Evolutionary conservation across 768 basidiomycete genomes (phyloP), one percentile per base, ranked within the genome.

Genomic region (Trametes gibbosa): DNA sequence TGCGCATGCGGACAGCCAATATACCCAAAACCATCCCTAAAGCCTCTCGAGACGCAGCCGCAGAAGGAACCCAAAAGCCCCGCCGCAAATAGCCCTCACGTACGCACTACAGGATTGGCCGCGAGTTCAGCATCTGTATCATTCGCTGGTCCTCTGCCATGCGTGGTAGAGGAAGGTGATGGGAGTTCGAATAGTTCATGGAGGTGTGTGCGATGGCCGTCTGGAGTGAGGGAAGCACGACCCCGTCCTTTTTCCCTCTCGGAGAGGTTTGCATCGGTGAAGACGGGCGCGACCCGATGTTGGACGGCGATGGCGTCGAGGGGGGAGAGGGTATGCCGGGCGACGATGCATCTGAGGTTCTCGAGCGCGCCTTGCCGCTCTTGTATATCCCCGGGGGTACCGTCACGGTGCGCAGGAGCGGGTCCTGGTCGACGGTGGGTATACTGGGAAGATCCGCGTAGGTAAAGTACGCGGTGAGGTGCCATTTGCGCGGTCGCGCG

Each of bases 101-200:
- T 37, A 25, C 19, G 43, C 50, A 67, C 40, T 66, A 73, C 63
- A 63, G 57, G 41, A 74, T 67, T 46, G 72, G 71, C 43, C 72
- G 70, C 41, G 76, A 75, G 62, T 86, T 85, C 52, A 85, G 69
- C 76, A 84, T 81, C 62, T 80, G 79, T 54, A 85, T 84, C 57
- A 86, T 74, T 27, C 84, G 77, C 67, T 85, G 79, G 66, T 85
- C 84, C 71, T 86, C 84, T 43, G 83, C 73, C 60, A 77, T 67
- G 59, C 80, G 76, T 16, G 73, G 65, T 50, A 73, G 70, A 35
- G 52, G 56, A 53, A 65, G 63, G 56, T 63, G 67, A 72, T 50
- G 70, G 63, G 45, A 68, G 65, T 42, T 65, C 37, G 56, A 68
- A 53, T 61, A 68, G 63, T 45, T 65, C 66, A 63, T 63, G 53